These are phyloP conservation scores for Apiospora pterosperma DNA, from an alignment of 2,329 filamentous ascomycete genomes.

Conservation along the genomic window DNA sequence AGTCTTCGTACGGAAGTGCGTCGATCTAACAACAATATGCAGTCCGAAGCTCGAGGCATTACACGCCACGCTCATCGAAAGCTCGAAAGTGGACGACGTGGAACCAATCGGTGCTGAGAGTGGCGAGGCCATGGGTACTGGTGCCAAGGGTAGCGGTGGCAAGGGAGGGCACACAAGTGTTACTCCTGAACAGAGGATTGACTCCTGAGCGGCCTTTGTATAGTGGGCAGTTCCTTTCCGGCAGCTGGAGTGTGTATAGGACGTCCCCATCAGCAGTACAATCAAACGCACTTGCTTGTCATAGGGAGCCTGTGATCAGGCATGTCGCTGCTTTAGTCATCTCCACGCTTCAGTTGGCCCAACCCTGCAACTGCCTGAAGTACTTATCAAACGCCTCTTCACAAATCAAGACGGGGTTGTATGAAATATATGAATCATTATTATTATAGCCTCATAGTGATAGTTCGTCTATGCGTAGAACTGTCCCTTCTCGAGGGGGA, in stretches of 20 bases:
- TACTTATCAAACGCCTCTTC: background rate
- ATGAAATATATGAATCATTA: background rate
- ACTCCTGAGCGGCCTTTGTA: background rate
- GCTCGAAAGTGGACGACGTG: background rate
- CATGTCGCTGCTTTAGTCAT: background rate
- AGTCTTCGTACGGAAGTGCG: background rate
- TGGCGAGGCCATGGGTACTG: background rate
- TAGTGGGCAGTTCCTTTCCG: background rate
- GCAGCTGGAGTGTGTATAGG: background rate
- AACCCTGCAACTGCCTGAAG: background rate
- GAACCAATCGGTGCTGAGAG: background rate
- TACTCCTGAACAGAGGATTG: background rate
- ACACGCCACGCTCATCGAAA: constrained; percentile 4
- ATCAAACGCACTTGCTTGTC: background rate
- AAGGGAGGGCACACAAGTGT: background rate
- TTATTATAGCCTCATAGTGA: background rate
- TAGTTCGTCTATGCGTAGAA: background rate
- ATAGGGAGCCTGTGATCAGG: background rate
- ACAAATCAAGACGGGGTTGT: background rate
- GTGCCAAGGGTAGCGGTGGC: background rate
- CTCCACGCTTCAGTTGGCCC: background rate
- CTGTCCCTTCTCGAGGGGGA: background rate
- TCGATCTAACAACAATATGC: background rate
- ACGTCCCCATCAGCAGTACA: background rate
- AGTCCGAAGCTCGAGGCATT: constrained; percentile 1